A percentile compares a stretch with the other conserved stretches of the same genome.
Conservation (phyloP, 2,329 filamentous ascomycete species). For the Sporothrix inflata region DNA sequence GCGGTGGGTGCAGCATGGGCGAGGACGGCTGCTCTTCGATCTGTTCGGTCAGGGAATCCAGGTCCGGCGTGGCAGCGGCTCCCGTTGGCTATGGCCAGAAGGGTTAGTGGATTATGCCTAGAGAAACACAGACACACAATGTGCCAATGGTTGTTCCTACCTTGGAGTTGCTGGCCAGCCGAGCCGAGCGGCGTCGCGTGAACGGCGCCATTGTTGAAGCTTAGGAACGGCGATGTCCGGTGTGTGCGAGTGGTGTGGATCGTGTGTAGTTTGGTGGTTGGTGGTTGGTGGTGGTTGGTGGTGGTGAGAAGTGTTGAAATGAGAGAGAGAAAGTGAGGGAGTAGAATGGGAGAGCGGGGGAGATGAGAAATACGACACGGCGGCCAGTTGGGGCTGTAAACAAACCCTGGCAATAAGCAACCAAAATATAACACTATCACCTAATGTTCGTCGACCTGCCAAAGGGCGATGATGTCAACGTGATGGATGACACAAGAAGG, state of each 20-base stretch:
- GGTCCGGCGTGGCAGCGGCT: slow-evolving; percentile 37
- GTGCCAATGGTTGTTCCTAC: slow-evolving; percentile 37
- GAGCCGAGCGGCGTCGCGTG: slow-evolving; percentile 47
- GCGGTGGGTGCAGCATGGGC: slow-evolving; percentile 43
- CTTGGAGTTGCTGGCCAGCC: slow-evolving; percentile 47
- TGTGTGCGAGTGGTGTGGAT: neutral
- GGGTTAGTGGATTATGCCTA: neutral
- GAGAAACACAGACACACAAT: too few species aligned
- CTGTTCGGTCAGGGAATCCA: slow-evolving; percentile 51
- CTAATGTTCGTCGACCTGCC: neutral
- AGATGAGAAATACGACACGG: slow-evolving; percentile 6
- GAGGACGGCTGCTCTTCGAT: slow-evolving; percentile 36
- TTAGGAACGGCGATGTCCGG: neutral
- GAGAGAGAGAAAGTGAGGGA: neutral
- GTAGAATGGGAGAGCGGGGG: neutral
- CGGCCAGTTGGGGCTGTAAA: neutral
- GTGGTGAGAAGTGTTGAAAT: neutral
- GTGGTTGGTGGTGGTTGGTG: neutral
- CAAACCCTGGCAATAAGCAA: slow-evolving; percentile 19
- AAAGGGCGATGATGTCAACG: slow-evolving; percentile 14
- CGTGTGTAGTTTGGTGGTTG: neutral
- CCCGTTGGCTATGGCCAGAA: neutral
- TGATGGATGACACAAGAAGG: neutral
- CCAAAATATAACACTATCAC: neutral
- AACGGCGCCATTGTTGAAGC: slow-evolving; percentile 32